Conservation (phyloP, 2,329 filamentous ascomycete genomes). For the Aspergillus aculeatus region DNA sequence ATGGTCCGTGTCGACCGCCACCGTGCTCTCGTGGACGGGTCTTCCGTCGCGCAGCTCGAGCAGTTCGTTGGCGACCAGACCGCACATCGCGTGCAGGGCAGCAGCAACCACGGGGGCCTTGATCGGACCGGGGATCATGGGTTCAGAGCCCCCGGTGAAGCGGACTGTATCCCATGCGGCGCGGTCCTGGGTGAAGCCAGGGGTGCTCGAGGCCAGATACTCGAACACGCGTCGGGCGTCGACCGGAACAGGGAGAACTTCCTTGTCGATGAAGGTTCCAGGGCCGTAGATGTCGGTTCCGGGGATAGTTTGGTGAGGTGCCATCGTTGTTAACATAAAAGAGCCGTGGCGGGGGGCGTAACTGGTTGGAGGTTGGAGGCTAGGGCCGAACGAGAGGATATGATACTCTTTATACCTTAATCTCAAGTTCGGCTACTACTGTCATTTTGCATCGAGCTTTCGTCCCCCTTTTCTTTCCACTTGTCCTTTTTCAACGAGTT, state of each 20-base stretch:
- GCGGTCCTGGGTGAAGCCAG: constrained; percentile 41
- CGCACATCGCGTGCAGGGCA: constrained; percentile 47
- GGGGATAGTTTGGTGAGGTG: constrained; percentile 15
- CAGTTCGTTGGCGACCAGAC: constrained; percentile 44
- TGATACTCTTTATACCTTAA: no score
- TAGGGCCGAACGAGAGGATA: no score
- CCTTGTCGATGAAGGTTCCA: constrained; percentile 41
- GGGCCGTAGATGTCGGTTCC: constrained; percentile 39
- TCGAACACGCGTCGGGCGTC: constrained; percentile 42
- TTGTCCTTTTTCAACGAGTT: no score
- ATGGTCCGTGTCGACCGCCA: constrained; percentile 51
- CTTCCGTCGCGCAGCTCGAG: constrained; percentile 25
- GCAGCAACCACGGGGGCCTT: constrained; percentile 45
- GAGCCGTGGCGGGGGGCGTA: no score
- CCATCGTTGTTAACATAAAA: not conserved
- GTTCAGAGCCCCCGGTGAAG: constrained; percentile 42
- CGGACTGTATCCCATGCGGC: constrained; percentile 31
- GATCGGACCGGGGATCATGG: constrained; percentile 46
- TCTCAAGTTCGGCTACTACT: no score
- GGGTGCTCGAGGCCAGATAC: constrained; percentile 38
- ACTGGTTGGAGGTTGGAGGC: no score
- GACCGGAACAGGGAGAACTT: constrained; percentile 37
- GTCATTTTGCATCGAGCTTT: no score
- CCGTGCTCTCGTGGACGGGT: constrained; percentile 9
- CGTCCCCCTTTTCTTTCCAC: no score